Evolutionary conservation across 1,139 yeast genomes (phyloP).

Genomic region (Suhomyces taliae): DNA sequence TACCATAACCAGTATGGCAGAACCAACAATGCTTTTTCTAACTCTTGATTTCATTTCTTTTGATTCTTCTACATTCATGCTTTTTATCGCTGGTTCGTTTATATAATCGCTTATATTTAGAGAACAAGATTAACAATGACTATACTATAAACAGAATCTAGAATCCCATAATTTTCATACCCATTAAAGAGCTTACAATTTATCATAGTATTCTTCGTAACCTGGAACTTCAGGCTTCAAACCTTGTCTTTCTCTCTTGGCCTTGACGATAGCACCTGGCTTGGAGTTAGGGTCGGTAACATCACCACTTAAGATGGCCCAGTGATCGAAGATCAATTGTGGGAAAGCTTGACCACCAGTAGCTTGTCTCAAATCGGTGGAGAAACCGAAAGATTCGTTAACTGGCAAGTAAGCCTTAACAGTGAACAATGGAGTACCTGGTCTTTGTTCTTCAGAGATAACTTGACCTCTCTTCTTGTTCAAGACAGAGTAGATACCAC

Average conservation of each 20-base stretch:
- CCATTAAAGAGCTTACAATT: slow-evolving; percentile 61
- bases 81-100: background rate
- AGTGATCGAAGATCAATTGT: slow-evolving; percentile 99
- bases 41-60: too few relatives aligned
- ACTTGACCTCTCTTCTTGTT: slow-evolving; percentile 99
- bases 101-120: slow-evolving; percentile 7
- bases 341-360: slow-evolving; percentile 99
- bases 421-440: slow-evolving; percentile 99
- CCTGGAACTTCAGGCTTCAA: slow-evolving; percentile 97
- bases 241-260: slow-evolving; percentile 96
- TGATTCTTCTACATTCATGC: too few relatives aligned
- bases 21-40: too few relatives aligned
- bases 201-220: slow-evolving; percentile 99
- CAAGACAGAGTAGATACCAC: slow-evolving; percentile 99
- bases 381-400: slow-evolving; percentile 99
- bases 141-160: slow-evolving; percentile 11
- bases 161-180: slow-evolving; percentile 2
- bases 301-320: slow-evolving; percentile 90
- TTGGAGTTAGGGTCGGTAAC: slow-evolving; percentile 89
- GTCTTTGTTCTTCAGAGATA: slow-evolving; percentile 98
- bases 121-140: slow-evolving; percentile 10
- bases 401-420: slow-evolving; percentile 99
- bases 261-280: slow-evolving; percentile 91
- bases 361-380: slow-evolving; percentile 99
- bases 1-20: too few relatives aligned